Conservation (phyloP, 2,329 filamentous ascomycete genomes). For the Colletotrichum noveboracense region DNA sequence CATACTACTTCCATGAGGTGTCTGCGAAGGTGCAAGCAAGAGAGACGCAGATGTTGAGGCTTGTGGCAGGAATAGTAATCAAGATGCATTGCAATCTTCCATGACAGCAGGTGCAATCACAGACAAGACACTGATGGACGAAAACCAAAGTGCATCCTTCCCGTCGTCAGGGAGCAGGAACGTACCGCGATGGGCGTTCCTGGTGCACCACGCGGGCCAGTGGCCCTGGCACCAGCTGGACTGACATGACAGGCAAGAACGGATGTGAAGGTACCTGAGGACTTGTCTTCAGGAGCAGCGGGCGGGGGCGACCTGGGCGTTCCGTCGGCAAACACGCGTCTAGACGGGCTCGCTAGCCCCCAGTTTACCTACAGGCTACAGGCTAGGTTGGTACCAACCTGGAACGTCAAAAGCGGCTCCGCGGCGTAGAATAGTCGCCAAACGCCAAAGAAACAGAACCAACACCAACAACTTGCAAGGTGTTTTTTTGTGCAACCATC, state of each 20-base stretch:
- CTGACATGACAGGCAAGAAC: not conserved
- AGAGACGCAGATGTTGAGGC: not conserved
- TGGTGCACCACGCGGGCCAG: not conserved
- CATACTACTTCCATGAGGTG: not conserved
- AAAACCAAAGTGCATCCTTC: not conserved
- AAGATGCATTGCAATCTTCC: not conserved
- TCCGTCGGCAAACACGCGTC: not conserved
- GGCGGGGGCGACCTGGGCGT: not conserved
- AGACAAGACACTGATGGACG: not conserved
- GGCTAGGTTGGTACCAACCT: not conserved
- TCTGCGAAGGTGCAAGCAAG: not conserved
- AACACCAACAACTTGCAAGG: not conserved
- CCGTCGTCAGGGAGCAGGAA: not conserved
- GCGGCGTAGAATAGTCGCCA: not conserved
- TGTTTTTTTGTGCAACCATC: not conserved
- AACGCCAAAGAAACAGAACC: not conserved
- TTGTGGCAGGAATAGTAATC: not conserved
- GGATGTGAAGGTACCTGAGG: not conserved
- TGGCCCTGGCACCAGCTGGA: not conserved
- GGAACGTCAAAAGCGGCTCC: not conserved
- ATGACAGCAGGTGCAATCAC: not conserved
- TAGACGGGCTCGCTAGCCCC: slow-evolving; percentile 18
- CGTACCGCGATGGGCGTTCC: not conserved
- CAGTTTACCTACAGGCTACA: not conserved
- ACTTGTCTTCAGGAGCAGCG: not conserved